Base-by-base conservation (phyloP, 2,329 filamentous ascomycete species). In the Ascochyta fabae region DNA sequence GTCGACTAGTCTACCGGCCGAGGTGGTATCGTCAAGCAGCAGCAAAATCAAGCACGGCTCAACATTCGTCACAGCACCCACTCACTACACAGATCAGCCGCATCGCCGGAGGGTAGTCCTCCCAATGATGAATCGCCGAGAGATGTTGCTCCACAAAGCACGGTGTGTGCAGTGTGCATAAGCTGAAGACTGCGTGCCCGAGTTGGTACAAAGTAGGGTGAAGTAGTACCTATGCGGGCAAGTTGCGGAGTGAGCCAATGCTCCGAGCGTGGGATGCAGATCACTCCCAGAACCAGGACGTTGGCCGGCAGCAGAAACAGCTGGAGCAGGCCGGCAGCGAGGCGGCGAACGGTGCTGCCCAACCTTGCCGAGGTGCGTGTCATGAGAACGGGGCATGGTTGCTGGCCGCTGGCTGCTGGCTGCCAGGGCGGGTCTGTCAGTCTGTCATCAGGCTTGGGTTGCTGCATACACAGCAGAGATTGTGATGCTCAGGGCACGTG, bases 321-420 rank as follows among this genome's bases (percentile, higher is more conserved):
- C 40, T 40, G 31, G 26, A 38, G 44, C 49, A 35, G 24, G 45
- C 44, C 48, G 44, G 45, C 45, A 29, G 42, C 53, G 47, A 56
- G 42, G 50, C 53, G 53, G 42, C 46, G 47, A 46, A 49, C 26
- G 42, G 38, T 56, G 53, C 31, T 56, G 53, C 53, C 53, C 53
- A 51, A 56, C 31, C 36, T 38, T 47, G 47, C 42, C 33, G 53
- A 46, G 52, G 40, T 26, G 53, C 39, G 19, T 29, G 45, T 48
- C 36, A 56, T 46, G 53, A 46, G 52, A 45, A 41, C 27, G 47
- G 36, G 10, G 39, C 44, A 53, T 41, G 42, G 50, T 42, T 46
- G 50, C 31, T 26, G 9, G 27, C 27, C 13, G 27, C 8, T 19
- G 50, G 31, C 22, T 44, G 43, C 24, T 26, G 9, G 27, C 27